Evolutionary conservation across 176 grass and related monocot species (phyloP).

Genomic region (Poa annua): DNA sequence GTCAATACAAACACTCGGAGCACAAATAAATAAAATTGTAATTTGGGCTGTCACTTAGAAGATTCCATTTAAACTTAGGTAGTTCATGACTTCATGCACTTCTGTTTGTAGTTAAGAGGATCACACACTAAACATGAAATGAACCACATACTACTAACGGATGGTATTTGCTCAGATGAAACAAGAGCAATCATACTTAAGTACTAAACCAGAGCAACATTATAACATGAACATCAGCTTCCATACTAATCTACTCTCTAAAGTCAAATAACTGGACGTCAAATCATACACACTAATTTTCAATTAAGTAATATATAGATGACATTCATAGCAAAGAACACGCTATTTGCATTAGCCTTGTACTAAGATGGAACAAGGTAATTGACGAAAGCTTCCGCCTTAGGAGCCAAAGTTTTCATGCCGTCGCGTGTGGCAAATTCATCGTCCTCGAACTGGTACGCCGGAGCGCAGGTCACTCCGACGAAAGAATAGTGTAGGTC

Average conservation of each 20-base stretch:
- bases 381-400: conserved; percentile 72
- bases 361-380: conserved; percentile 64
- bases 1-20: neutral
- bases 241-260: neutral
- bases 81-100: too few relatives aligned
- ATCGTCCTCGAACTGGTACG: conserved; percentile 70
- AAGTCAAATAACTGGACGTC: neutral
- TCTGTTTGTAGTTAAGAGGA: too few relatives aligned
- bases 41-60: neutral
- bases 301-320: neutral
- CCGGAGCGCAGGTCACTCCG: conserved; percentile 83
- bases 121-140: too few relatives aligned
- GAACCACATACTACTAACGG: too few relatives aligned
- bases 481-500: conserved; percentile 74
- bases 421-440: conserved; percentile 62
- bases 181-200: too few relatives aligned
- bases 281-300: conserved; percentile 16
- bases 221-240: conserved; percentile 3
- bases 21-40: neutral
- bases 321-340: neutral
- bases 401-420: conserved; percentile 60
- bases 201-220: neutral
- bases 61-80: neutral
- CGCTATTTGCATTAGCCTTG: neutral
- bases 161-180: too few relatives aligned